A percentile compares a stretch with the other conserved stretches of the same genome.
Conservation (phyloP, 352 stramenopile species). For the Globisporangium radiosum region DNA sequence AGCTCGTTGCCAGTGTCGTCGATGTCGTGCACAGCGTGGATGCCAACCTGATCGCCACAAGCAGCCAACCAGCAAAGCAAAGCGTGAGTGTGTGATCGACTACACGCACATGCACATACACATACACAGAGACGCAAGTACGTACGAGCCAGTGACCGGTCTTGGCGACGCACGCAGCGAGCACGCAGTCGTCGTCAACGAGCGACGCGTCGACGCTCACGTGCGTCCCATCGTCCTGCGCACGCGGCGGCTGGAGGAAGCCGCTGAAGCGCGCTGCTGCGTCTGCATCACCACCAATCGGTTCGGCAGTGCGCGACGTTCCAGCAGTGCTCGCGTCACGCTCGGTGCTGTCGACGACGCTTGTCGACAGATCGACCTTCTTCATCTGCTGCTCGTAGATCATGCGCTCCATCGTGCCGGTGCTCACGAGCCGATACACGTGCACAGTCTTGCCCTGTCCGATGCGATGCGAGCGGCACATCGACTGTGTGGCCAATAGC, state of each 20-base stretch:
- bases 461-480: conserved; percentile 90
- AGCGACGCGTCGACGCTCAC: conserved; percentile 27
- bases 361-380: conserved; percentile 74
- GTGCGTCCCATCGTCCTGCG: conserved; percentile 22
- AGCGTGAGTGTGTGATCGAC: conserved; percentile 1
- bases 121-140: conserved; percentile 1
- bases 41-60: conserved; percentile 24
- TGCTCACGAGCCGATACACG: conserved; percentile 90
- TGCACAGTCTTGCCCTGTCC: conserved; percentile 86
- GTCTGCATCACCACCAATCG: conserved; percentile 4
- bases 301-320: background rate
- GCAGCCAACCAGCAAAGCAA: conserved; percentile 3
- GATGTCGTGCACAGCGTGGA: conserved; percentile 35
- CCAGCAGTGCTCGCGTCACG: conserved; percentile 8
- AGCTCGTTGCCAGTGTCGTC: conserved; percentile 6
- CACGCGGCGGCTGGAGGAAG: conserved; percentile 45
- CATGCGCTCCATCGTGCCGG: conserved; percentile 90
- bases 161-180: conserved; percentile 51
- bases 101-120: too few species aligned
- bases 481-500: conserved; percentile 44
- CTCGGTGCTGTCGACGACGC: conserved; percentile 50
- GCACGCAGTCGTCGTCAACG: conserved; percentile 45
- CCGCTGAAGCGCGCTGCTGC: conserved; percentile 29
- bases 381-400: conserved; percentile 90
- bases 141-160: conserved; percentile 55